A percentile compares a stretch with the other conserved stretches of the same genome.
Evolutionary conservation across 2,329 filamentous ascomycete species (phyloP).

Genomic region (Trichophyton rubrum): DNA sequence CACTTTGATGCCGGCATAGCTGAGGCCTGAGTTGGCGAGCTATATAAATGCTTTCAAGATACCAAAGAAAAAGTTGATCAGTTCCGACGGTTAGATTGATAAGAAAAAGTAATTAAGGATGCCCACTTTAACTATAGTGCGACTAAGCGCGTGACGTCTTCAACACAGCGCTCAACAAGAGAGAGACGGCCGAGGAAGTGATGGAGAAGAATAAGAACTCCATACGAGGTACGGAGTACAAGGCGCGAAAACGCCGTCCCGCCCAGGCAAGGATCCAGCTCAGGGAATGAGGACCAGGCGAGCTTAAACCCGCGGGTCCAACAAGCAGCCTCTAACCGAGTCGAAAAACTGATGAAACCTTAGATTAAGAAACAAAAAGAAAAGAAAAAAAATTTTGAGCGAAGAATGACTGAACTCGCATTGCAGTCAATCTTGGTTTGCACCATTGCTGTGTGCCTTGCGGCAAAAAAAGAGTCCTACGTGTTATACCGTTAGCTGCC

Average conservation of each 20-base stretch:
- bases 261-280: not conserved
- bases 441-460: not conserved
- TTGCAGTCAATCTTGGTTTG: too few species aligned
- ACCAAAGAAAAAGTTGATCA: not conserved
- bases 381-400: too few species aligned
- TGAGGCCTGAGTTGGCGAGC: not conserved
- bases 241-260: not conserved
- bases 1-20: not conserved
- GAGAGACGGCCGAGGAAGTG: not conserved
- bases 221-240: not conserved
- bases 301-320: not conserved
- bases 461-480: too few species aligned
- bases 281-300: not conserved
- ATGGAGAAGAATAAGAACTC: not conserved
- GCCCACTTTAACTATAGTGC: not conserved
- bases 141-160: not conserved
- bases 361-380: not conserved
- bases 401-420: too few species aligned
- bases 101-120: not conserved
- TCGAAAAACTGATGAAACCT: not conserved
- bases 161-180: not conserved
- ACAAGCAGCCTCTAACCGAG: not conserved
- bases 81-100: not conserved
- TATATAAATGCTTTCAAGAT: not conserved
- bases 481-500: not conserved